Base-by-base conservation (phyloP, 2,329 filamentous ascomycete genomes). In the Arachnopeziza araneosa region DNA sequence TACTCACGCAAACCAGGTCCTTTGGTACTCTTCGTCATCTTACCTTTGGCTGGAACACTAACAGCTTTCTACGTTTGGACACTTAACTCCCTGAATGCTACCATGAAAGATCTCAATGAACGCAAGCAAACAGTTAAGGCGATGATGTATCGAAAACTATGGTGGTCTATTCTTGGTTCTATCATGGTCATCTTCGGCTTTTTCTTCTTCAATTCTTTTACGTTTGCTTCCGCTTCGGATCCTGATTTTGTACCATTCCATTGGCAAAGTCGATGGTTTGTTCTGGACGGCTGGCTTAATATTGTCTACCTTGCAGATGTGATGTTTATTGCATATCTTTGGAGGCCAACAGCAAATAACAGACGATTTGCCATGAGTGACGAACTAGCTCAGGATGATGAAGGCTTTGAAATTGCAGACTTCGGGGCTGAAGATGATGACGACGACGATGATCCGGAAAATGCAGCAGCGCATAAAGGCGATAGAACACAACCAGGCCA, bases 31-130 rank as follows among this genome's bases (percentile, higher is more conserved):
- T 85, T 99, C 54, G 92, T 99, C 67, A 92, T 99, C 26, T 83
- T 99, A 19, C 95, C 95, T 0, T 82, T 99, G 23, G 93, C 93
- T 2, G 93, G 85, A 53, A 97, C 95, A 0, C 78, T 99, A 64
- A 99, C 95, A 21, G 93, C 90, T 12, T 99, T 99, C 76, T 99
- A 99, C 75, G 90, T 99, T 63, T 99, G 95, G 95, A 99, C 95
- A 0, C 82, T 99, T 65, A 98, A 97, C 78, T 96, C 93, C 23
- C 83, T 99, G 60, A 96, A 93, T 74, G 81, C 88, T 60, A 99
- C 95, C 0, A 93, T 98, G 78, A 98, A 97, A 76, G 93, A 98
- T 70, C 83, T 99, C n/a, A 83, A 89, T 58, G 91, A 96, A 70
- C 88, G 95, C 66, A 97, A 96, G 76, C 95, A 99, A 76, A 88